A percentile compares a stretch with the other conserved stretches of the same genome.
These are phyloP conservation scores for Curvularia lunata DNA, from an alignment of 2,329 filamentous ascomycete genomes.

Conservation along the genomic window DNA sequence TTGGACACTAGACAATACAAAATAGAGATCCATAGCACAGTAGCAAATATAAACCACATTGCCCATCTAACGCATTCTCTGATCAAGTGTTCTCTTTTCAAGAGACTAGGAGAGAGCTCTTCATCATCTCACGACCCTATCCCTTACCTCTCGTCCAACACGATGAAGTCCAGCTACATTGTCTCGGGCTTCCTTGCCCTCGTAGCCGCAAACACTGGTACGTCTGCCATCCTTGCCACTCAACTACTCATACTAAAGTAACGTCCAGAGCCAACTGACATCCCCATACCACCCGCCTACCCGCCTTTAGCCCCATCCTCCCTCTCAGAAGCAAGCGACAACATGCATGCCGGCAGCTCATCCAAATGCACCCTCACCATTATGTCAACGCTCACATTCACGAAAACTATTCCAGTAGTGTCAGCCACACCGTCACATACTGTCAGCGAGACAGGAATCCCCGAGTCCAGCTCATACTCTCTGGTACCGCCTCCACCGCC, in stretches of 20 bases:
- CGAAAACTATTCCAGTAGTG: conserved; percentile 3
- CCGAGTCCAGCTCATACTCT: neutral
- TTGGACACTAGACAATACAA: neutral
- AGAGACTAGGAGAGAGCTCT: neutral
- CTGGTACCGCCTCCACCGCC: neutral
- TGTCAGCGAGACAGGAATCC: neutral
- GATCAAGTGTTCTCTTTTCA: neutral
- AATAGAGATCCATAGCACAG: neutral
- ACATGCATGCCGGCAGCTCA: neutral
- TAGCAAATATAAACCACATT: neutral
- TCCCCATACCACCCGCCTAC: neutral
- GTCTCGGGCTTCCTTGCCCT: neutral
- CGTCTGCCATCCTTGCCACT: neutral
- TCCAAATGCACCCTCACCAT: neutral
- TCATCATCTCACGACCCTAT: neutral
- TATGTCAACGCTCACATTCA: neutral
- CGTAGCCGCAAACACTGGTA: neutral
- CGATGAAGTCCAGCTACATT: neutral
- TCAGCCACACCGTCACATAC: conserved; percentile 3
- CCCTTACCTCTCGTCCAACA: neutral
- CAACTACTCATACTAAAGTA: neutral
- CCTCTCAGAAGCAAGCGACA: neutral
- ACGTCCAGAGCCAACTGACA: neutral
- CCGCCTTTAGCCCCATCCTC: neutral
- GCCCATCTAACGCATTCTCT: neutral